These are phyloP conservation scores for Crithidia fasciculata DNA, from an alignment of 208 protist species.

Conservation along the genomic window DNA sequence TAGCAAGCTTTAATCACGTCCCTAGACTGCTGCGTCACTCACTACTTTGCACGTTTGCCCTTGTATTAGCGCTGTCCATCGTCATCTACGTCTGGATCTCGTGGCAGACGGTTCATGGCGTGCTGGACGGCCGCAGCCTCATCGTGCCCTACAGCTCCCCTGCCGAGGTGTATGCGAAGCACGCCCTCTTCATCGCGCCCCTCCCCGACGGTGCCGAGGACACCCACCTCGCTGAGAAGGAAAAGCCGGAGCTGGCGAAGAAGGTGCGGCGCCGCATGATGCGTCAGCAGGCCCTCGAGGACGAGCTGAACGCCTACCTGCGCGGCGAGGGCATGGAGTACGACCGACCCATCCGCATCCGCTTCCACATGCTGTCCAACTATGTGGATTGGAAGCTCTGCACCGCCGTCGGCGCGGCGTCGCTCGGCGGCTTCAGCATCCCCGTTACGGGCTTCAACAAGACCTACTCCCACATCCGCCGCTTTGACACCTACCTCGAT, in stretches of 20 bases:
- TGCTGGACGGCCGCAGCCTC: conserved; percentile 17
- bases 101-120: neutral
- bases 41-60: too few species aligned
- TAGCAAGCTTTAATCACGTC: too few species aligned
- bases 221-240: neutral
- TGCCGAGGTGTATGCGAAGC: conserved; percentile 1
- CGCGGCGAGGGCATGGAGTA: neutral
- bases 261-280: conserved; percentile 16
- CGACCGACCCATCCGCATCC: conserved; percentile 14
- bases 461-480: conserved; percentile 40
- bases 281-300: conserved; percentile 18
- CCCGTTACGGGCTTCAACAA: conserved; percentile 27
- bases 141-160: conserved; percentile 15
- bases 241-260: neutral
- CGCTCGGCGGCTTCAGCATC: conserved; percentile 33
- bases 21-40: too few species aligned
- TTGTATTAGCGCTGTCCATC: neutral
- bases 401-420: conserved; percentile 33
- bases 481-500: conserved; percentile 33
- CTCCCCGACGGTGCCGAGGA: conserved; percentile 7
- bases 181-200: conserved; percentile 9
- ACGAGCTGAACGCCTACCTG: conserved; percentile 23
- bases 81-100: conserved; percentile 4
- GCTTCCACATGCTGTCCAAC: conserved; percentile 33
- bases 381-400: conserved; percentile 31